Evolutionary conservation across 2,329 filamentous ascomycete genomes (phyloP), one percentile per base, ranked within the genome.

Genomic region (Exophiala sp.): DNA sequence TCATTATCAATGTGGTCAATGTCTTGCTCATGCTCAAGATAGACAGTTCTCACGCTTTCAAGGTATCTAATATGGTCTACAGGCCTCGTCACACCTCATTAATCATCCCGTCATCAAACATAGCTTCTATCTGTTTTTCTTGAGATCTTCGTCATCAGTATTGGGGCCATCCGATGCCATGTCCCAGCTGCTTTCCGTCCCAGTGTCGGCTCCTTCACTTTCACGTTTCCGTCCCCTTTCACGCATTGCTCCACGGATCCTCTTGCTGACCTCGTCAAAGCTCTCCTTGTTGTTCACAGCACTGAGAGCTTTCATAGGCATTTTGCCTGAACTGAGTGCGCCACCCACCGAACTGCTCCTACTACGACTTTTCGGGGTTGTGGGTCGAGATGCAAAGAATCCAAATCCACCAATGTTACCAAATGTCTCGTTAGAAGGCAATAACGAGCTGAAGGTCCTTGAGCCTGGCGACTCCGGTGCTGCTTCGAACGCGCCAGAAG

Each of bases 361-460:
- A 64, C 84, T 88, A 21, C 87, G 79, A 61, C 81, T 86, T 52
- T 85, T 81, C n/a, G 90, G 85, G 47, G 88, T 95, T n/a, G 87
- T 81, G 3, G 91, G 91, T 29, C 89, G 81, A 12, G 89, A 94
- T 2, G 91, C 90, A 74, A 97, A 99, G 72, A 99, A 86, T 57
- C 88, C 89, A 62, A 96, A 87, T 45, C 82, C 84, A 10, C 89
- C 87, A 60, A 97, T 87, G 69, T 97, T 92, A 71, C 86, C 86
- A 74, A 96, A 96, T 0, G 89, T 94, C 72, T 97, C 94, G 74
- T 96, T 96, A 56, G 88, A 85, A 7, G 92, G 91, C 1, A 85
- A 61, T 11, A 62, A 14, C 4, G 21, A 50, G 74, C 74, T 41
- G 70, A 72, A 61, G 75, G 69, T 54, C 66, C 67, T 43, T 11